Conservation (phyloP, 495 filamentous ascomycete species). For the Penicillium turbatum region DNA sequence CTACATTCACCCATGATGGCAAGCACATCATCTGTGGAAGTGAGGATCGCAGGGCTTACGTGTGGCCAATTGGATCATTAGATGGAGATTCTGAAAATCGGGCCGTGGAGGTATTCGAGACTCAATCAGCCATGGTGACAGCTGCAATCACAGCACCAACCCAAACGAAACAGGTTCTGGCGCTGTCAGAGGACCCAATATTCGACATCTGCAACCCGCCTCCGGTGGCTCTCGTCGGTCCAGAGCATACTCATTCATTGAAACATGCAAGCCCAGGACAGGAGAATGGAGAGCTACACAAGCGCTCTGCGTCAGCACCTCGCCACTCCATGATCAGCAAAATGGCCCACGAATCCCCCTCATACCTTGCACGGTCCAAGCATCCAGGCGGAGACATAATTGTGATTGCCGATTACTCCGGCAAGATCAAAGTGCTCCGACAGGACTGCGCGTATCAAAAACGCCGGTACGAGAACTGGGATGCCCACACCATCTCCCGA, state of each 20-base stretch:
- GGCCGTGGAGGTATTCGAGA: slow-evolving; percentile 82
- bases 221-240: slow-evolving; percentile 74
- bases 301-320: slow-evolving; percentile 17
- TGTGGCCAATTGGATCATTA: slow-evolving; percentile 67
- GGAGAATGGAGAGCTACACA: slow-evolving; percentile 19
- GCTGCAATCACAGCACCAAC: slow-evolving; percentile 79
- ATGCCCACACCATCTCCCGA: slow-evolving; percentile 67
- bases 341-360: slow-evolving; percentile 56
- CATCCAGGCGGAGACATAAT: slow-evolving; percentile 90
- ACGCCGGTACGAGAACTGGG: slow-evolving; percentile 48
- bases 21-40: slow-evolving; percentile 89
- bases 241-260: slow-evolving; percentile 46
- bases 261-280: slow-evolving; percentile 21
- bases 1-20: slow-evolving; percentile 82
- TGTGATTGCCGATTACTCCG: slow-evolving; percentile 82
- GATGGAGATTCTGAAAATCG: slow-evolving; percentile 73
- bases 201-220: slow-evolving; percentile 97
- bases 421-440: slow-evolving; percentile 87
- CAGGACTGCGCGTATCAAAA: slow-evolving; percentile 82
- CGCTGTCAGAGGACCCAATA: slow-evolving; percentile 80
- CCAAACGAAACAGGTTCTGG: slow-evolving; percentile 70
- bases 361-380: slow-evolving; percentile 66
- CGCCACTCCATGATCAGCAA: slow-evolving; percentile 46
- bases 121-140: slow-evolving; percentile 84
- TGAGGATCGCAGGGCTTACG: slow-evolving; percentile 83